Conservation (phyloP, 495 filamentous ascomycete species). For the Trichoderma erinaceum region DNA sequence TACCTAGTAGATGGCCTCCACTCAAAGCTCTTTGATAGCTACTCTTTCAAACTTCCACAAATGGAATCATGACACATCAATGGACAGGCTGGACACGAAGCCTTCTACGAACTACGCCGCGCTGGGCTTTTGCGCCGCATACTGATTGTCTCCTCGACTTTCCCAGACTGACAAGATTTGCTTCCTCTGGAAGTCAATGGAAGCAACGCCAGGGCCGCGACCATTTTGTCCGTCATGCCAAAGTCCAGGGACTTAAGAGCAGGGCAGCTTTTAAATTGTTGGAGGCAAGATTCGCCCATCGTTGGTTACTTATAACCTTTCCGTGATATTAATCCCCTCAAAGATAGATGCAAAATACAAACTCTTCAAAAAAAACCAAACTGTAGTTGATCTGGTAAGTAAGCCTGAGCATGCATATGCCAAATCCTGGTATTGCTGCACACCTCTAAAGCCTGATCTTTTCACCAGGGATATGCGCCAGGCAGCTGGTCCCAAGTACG, state of each 20-base stretch:
- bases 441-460: background rate
- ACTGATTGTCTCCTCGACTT: slow-evolving; percentile 18
- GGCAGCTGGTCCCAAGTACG: slow-evolving; percentile 87
- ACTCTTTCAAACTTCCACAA: background rate
- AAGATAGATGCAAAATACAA: slow-evolving; percentile 75
- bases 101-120: background rate
- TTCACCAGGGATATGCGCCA: slow-evolving; percentile 76
- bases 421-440: background rate
- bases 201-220: slow-evolving; percentile 69
- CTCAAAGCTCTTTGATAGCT: background rate
- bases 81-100: background rate
- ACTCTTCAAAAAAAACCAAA: slow-evolving; percentile 72
- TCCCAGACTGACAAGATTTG: background rate
- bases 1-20: background rate
- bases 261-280: slow-evolving; percentile 90
- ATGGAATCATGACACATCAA: background rate
- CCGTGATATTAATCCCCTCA: background rate
- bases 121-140: background rate
- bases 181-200: slow-evolving; percentile 48
- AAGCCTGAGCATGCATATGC: background rate
- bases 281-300: slow-evolving; percentile 45
- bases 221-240: slow-evolving; percentile 61
- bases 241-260: slow-evolving; percentile 70
- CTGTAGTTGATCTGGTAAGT: slow-evolving; percentile 78
- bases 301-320: slow-evolving; percentile 9